Percentiles rank a stretch among this genome's conserved stretches.
Conservation (phyloP, 2,329 filamentous ascomycete species). For the Diaporthe helianthi region DNA sequence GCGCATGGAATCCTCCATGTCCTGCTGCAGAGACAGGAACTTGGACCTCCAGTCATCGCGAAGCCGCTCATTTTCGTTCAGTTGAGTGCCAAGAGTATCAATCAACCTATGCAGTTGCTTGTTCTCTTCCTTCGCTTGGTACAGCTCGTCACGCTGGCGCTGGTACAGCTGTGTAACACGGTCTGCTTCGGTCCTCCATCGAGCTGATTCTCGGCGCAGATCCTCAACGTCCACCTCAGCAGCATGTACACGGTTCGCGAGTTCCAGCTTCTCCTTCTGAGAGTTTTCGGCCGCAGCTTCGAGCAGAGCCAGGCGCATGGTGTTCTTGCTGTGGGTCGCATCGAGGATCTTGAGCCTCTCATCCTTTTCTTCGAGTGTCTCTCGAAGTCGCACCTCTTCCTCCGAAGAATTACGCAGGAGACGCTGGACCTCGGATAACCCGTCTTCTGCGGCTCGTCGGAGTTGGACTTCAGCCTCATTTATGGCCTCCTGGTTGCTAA, state of each 20-base stretch:
- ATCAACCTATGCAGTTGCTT: constrained; percentile 78
- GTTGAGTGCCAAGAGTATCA: constrained; percentile 75
- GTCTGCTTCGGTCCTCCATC: constrained; percentile 69
- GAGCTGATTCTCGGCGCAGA: constrained; percentile 62
- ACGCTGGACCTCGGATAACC: constrained; percentile 74
- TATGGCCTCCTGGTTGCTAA: constrained; percentile 67
- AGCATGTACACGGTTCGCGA: constrained; percentile 61
- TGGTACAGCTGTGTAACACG: constrained; percentile 60
- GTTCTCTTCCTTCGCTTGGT: constrained; percentile 63
- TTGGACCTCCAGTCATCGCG: constrained; percentile 85
- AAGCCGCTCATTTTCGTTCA: constrained; percentile 85
- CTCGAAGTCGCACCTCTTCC: constrained; percentile 72
- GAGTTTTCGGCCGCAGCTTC: constrained; percentile 69
- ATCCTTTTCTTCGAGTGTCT: constrained; percentile 74
- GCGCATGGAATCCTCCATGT: constrained; percentile 80
- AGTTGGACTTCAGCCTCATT: constrained; percentile 69
- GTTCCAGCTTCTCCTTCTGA: constrained; percentile 61
- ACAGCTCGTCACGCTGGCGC: constrained; percentile 57
- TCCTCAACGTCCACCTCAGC: constrained; percentile 63
- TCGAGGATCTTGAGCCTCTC: constrained; percentile 68
- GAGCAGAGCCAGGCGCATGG: constrained; percentile 70
- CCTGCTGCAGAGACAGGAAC: constrained; percentile 84
- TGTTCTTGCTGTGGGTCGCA: constrained; percentile 59
- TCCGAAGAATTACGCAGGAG: constrained; percentile 74
- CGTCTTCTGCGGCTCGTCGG: constrained; percentile 74